Evolutionary conservation across 805 yeast species (phyloP), one percentile per base, ranked within the genome.

Genomic region (Candida chilensis): DNA sequence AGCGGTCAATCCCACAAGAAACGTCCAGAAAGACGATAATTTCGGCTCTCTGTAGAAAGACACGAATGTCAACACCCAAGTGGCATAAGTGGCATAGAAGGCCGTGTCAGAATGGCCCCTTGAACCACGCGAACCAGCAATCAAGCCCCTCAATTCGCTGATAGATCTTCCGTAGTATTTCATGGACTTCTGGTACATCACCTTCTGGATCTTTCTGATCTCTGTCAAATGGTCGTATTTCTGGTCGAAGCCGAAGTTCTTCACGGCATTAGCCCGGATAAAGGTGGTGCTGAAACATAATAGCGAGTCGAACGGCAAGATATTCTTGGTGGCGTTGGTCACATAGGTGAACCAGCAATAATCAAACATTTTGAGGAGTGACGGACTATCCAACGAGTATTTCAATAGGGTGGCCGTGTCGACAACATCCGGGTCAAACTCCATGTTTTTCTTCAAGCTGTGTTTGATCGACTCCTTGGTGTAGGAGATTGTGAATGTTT

Each of bases 1-100:
- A 22, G 15, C 25, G 6, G 13, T 15, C 25, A 22, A n/a, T n/a
- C 25, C 25, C 25, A 22, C 6, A 11, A 15, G 11, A 11, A 22
- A 22, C 13, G 11, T 22, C 25, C 11, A 22, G 13, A n/a, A 22
- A n/a, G 13, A 22, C 25, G 25, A 22, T n/a, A 22, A 22, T n/a
- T 22, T 22, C 11, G 25, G 11, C 13, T 22, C 25, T 22, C 13
- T 22, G 25, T 22, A 22, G 13, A 22, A 22, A 5, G 25, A 22
- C 11, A 22, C 25, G 12, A 22, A 22, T n/a, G 25, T n/a, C 13
- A 22, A 22, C 6, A 22, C 13, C 25, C 25, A 22, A 7, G 25
- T 22, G 7, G 25, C 25, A 7, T 12, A n/a, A 6, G 13, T 22
- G 11, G 25, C 11, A n/a, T 12, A 22, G 7, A 22, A 22, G 11